Base-by-base conservation (phyloP, 1,284 basidiomycete genomes). In the Phenoliferia sp. region DNA sequence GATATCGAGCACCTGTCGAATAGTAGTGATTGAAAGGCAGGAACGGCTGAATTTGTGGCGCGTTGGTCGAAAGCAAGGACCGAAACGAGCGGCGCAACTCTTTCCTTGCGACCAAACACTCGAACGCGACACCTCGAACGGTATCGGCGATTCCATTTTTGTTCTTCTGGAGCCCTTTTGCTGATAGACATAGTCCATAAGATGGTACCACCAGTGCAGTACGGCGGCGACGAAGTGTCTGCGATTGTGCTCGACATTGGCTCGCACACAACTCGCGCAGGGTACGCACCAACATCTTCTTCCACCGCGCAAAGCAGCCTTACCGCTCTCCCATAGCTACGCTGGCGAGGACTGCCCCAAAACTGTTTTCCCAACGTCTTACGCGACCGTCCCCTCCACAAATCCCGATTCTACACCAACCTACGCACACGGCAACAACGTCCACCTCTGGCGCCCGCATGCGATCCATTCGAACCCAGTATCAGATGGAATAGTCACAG, bases 311-410 rank as follows among this genome's bases (percentile, higher is more conserved):
- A n/a, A n/a, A n/a, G n/a, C n/a, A n/a, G n/a, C n/a, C n/a, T n/a
- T n/a, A n/a, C n/a, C 12, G 22, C n/a, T 26, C n/a, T 59, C 22
- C 48, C 15, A 10, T 61, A 76, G 77, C 59, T 96, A 95, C 79
- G 95, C 96, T 22, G 96, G 96, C 61, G 95, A 99, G 80, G 96
- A 99, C 78, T 87, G 90, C 19, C 96, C 96, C 34, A 93, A 94
- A 79, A 88, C 90, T 32, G 87, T 98, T 69, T 86, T 96, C 68
- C 91, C 96, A 1, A 90, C 94, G 1, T 85, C 87, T 64, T 98
- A 93, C 80, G 94, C 93, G 31, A 94, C 88, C 80, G 84, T 81
- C 2, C 71, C 78, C 34, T 60, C 62, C 76, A 72, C 48, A 71
- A 76, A 29, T 77, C 78, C 63, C 79, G 80, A 64, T 72, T 76